These are phyloP conservation scores for Firmiana major DNA, from an alignment of 345 rosid species.

Conservation along the genomic window DNA sequence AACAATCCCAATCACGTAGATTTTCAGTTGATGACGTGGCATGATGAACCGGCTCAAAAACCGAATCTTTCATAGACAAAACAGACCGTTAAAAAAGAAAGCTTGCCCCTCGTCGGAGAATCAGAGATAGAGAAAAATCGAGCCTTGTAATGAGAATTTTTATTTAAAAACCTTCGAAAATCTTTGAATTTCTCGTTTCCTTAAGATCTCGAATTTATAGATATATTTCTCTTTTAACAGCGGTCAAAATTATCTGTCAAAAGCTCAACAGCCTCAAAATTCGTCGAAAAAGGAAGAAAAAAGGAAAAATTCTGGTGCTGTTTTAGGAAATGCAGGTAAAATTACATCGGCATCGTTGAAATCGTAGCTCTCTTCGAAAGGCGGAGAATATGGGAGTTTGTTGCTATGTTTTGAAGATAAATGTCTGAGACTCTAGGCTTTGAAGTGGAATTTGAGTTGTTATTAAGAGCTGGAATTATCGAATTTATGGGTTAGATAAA, in stretches of 20 bases:
- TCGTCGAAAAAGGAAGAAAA: background rate
- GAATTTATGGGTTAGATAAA: slow-evolving; percentile 27
- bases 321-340: background rate
- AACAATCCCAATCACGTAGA: background rate
- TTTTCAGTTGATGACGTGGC: slow-evolving; percentile 31
- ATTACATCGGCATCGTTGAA: background rate
- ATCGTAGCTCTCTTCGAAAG: background rate
- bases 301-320: background rate
- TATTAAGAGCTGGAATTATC: slow-evolving; percentile 11
- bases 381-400: background rate
- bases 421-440: background rate
- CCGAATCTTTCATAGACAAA: background rate
- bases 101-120: background rate
- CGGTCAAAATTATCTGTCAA: too few species aligned
- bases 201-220: background rate
- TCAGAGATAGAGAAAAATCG: background rate
- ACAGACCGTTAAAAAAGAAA: slow-evolving; percentile 4
- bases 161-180: background rate
- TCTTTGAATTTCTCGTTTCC: background rate
- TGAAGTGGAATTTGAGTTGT: slow-evolving; percentile 14
- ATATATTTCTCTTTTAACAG: too few species aligned
- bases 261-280: background rate
- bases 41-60: slow-evolving; percentile 10
- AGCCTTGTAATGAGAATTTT: background rate
- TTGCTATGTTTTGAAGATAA: background rate